phyloP scores from a whole-genome alignment of 2,329 filamentous ascomycete species.

The Cercospora beticola region DNA sequence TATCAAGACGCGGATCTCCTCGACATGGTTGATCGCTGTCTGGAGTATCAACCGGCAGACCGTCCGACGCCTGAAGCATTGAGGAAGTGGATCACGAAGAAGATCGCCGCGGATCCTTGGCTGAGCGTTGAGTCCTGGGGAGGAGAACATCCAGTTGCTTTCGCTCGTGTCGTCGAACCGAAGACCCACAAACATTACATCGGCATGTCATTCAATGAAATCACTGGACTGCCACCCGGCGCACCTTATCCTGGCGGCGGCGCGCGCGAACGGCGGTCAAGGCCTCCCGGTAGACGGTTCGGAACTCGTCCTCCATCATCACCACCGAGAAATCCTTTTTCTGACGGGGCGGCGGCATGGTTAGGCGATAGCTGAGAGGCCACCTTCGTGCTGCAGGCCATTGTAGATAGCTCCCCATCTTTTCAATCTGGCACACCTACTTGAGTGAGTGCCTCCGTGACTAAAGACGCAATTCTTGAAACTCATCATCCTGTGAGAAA shows the following conservation, averaged over 20 bases:
- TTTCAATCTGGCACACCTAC: background rate
- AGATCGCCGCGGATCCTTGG: background rate
- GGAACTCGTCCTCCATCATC: background rate
- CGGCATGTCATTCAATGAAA: background rate
- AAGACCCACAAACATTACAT: background rate
- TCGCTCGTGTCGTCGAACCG: background rate
- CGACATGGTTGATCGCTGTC: constrained; percentile 14
- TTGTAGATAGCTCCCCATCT: background rate
- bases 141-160: background rate
- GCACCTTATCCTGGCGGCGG: background rate
- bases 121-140: background rate
- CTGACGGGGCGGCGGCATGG: background rate
- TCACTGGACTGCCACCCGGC: background rate
- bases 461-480: constrained; percentile 38
- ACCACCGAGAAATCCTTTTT: background rate
- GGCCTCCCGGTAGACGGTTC: background rate
- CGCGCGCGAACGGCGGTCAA: background rate
- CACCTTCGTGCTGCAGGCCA: background rate
- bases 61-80: constrained; percentile 11
- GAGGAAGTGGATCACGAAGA: background rate
- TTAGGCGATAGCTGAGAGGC: background rate
- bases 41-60: constrained; percentile 7
- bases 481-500: constrained; percentile 44
- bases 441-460: background rate
- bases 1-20: background rate